These are phyloP conservation scores for Blastomyces silverae DNA, from an alignment of 2,329 filamentous ascomycete genomes.

Conservation along the genomic window DNA sequence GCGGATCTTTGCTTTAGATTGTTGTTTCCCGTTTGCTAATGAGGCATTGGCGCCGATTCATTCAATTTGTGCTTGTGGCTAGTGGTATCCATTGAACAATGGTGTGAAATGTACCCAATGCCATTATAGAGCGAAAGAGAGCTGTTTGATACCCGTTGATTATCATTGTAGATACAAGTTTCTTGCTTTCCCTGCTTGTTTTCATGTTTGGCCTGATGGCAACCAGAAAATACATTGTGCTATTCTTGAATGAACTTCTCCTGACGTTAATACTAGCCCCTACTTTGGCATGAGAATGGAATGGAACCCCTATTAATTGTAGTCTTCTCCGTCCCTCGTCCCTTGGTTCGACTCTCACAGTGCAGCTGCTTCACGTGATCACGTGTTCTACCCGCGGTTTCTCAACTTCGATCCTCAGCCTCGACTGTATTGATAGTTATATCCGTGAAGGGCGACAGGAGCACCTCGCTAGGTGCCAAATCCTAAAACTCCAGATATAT, in stretches of 20 bases:
- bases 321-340: neutral
- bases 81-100: neutral
- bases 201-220: neutral
- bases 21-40: neutral
- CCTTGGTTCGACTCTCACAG: neutral
- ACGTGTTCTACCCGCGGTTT: neutral
- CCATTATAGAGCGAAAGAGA: neutral
- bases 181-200: neutral
- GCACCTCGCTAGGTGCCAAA: neutral
- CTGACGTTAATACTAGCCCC: neutral
- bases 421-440: no score
- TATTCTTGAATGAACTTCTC: neutral
- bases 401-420: neutral
- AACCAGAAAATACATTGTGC: neutral
- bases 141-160: conserved; percentile 6
- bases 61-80: neutral
- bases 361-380: neutral
- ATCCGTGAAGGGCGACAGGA: neutral
- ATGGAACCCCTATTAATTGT: neutral
- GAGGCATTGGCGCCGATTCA: neutral
- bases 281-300: neutral
- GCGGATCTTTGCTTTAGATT: conserved; percentile 5
- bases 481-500: neutral
- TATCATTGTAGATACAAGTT: conserved; percentile 7
- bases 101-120: conserved; percentile 7